Conservation (phyloP, 305 asterid species). For the Fraxinus sp. region DNA sequence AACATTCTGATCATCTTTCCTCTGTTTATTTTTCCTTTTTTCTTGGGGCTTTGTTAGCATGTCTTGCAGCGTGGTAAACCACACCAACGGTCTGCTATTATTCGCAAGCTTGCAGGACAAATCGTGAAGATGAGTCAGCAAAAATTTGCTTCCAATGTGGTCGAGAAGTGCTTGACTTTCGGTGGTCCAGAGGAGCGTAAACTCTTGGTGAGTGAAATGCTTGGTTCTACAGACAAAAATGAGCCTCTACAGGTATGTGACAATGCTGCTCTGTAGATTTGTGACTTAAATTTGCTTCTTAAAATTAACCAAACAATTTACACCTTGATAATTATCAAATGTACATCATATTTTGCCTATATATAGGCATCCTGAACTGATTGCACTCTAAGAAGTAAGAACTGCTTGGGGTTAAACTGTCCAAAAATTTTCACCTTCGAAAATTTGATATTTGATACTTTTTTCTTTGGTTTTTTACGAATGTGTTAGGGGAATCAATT, state of each 20-base stretch:
- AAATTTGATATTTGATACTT: background rate
- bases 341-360: background rate
- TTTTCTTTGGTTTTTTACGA: background rate
- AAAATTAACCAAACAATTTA: background rate
- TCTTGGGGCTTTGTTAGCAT: constrained; percentile 48
- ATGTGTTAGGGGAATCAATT: background rate
- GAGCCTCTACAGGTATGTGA: constrained; percentile 73
- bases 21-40: constrained; percentile 3
- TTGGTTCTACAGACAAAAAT: constrained; percentile 77
- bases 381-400: background rate
- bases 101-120: constrained; percentile 71
- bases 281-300: background rate
- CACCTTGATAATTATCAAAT: background rate
- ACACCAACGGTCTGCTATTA: constrained; percentile 63
- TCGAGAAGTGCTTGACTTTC: constrained; percentile 75
- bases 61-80: constrained; percentile 81
- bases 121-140: constrained; percentile 86
- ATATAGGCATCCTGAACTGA: background rate
- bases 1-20: constrained; percentile 6
- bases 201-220: constrained; percentile 72
- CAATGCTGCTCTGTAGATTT: background rate
- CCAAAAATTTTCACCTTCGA: background rate
- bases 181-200: constrained; percentile 69
- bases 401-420: background rate
- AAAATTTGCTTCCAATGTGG: constrained; percentile 77